Evolutionary conservation across 257 asterid genomes (phyloP), one percentile per base, ranked within the genome.

Genomic region (Cynanchum wilfordii): DNA sequence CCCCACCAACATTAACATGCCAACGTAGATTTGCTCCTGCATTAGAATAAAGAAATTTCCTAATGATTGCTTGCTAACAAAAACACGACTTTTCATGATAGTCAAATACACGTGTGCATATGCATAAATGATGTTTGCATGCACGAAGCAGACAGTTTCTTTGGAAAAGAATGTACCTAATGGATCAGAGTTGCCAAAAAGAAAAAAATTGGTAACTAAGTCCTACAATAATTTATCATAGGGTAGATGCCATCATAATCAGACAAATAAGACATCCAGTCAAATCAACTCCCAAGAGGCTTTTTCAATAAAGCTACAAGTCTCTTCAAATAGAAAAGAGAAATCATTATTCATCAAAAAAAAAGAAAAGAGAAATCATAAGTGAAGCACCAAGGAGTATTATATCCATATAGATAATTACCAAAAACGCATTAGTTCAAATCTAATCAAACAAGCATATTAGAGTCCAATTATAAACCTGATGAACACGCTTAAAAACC

Each of bases 401-500:
- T 20, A 62, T 16, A 62, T 24, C 45, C 45, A 33, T 30, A 0
- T 49, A 47, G 24, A 45, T 25, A 45, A 68, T 24, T 49, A 20
- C 58, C 16, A 30, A 54, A 52, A 54, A 54, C 54, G 58, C 25
- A 58, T 11, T 67, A 51, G 64, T 15, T 67, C 7, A 72, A 19
- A 70, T 25, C 33, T 50, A 54, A 42, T 52, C 75, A 67, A 29
- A 11, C 50, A 45, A 30, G 65, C 24, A 4, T 3, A 40, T 15
- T 57, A n/a, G n/a, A 27, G 2, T 19, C 29, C 22, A 62, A 30
- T 42, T 62, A 60, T 68, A 62, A 71, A 93, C 98, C 98, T 79
- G 89, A 84, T 90, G 95, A 69, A 91, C 93, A 81, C 97, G 98
- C 84, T 81, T 89, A 75, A 93, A 85, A 75, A 93, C 95, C 30